Conservation (phyloP, 371 early-diverging fungal species). For the Polyrhizophydium stewartii region DNA sequence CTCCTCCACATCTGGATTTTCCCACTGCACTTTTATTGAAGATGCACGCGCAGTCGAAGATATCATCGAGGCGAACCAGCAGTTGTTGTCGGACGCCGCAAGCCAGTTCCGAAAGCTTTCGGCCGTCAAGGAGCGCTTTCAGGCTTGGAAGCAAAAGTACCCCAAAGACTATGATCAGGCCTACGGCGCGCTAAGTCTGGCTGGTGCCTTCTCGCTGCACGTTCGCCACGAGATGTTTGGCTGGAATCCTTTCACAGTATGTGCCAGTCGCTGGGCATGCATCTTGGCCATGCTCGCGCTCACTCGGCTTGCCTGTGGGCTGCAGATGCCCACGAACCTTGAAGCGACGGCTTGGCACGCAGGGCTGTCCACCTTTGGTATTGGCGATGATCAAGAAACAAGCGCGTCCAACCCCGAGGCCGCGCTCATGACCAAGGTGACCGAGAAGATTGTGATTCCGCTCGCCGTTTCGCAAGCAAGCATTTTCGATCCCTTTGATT, state of each 20-base stretch:
- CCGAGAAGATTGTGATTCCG: slow-evolving; percentile 31
- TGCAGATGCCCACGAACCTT: slow-evolving; percentile 27
- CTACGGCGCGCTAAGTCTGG: slow-evolving; percentile 63
- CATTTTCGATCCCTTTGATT: slow-evolving; percentile 14
- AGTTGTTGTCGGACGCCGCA: slow-evolving; percentile 42
- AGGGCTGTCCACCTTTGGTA: slow-evolving; percentile 42
- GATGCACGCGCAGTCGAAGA: slow-evolving; percentile 1
- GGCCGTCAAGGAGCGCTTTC: slow-evolving; percentile 55
- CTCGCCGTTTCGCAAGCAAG: not conserved
- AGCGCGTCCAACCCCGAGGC: slow-evolving; percentile 52
- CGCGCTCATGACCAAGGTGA: slow-evolving; percentile 53
- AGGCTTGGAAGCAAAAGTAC: slow-evolving; percentile 59
- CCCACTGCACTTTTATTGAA: no score
- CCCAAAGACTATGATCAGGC: slow-evolving; percentile 65
- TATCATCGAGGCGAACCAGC: not conserved
- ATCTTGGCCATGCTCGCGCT: not conserved
- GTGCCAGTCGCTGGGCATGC: not conserved
- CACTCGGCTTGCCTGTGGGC: not conserved
- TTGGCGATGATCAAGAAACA: slow-evolving; percentile 26
- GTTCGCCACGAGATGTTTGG: slow-evolving; percentile 58
- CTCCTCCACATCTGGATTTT: no score
- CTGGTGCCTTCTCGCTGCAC: slow-evolving; percentile 66
- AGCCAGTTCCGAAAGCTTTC: slow-evolving; percentile 51
- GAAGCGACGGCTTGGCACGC: slow-evolving; percentile 56
- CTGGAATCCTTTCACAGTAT: slow-evolving; percentile 55